A percentile compares a stretch with the other conserved stretches of the same genome.
These are phyloP conservation scores for Fragaria nilgerrensis DNA, from an alignment of 306 rosid species.

Conservation along the genomic window DNA sequence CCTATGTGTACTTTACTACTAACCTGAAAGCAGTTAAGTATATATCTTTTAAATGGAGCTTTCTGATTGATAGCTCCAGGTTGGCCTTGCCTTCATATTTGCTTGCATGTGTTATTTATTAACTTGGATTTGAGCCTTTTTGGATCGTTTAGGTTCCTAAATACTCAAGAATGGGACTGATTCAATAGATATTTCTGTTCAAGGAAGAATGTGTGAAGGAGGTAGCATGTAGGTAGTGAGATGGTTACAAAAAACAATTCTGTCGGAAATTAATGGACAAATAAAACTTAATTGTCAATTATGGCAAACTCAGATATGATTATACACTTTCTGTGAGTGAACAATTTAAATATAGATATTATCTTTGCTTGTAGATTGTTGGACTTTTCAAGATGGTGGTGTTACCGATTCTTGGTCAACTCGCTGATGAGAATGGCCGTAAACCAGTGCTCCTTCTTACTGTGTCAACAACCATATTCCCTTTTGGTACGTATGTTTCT, in stretches of 20 bases:
- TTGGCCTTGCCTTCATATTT: too few species aligned
- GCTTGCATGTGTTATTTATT: background rate
- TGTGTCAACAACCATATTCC: slow-evolving; percentile 54
- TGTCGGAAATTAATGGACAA: background rate
- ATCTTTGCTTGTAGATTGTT: slow-evolving; percentile 42
- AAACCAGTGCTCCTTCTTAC: slow-evolving; percentile 70
- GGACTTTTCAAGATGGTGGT: slow-evolving; percentile 81
- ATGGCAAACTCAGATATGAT: background rate
- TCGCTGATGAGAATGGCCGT: slow-evolving; percentile 81
- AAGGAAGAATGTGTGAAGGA: background rate
- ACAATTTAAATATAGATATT: background rate
- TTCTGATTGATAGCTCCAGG: too few species aligned
- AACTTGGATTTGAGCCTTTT: background rate
- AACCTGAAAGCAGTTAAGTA: background rate
- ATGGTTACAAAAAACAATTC: background rate
- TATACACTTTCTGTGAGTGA: background rate
- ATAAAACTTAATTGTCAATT: background rate
- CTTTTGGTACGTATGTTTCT: slow-evolving; percentile 48
- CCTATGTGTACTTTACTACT: background rate
- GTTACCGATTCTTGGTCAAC: slow-evolving; percentile 80
- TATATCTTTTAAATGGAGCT: background rate
- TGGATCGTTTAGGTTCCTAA: background rate
- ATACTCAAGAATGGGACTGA: background rate
- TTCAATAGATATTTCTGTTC: background rate
- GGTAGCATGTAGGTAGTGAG: background rate